Percentiles rank a stretch among this genome's conserved stretches.
Evolutionary conservation across 495 filamentous ascomycete genomes (phyloP).

Genomic region (Penicillium maclennaniae): DNA sequence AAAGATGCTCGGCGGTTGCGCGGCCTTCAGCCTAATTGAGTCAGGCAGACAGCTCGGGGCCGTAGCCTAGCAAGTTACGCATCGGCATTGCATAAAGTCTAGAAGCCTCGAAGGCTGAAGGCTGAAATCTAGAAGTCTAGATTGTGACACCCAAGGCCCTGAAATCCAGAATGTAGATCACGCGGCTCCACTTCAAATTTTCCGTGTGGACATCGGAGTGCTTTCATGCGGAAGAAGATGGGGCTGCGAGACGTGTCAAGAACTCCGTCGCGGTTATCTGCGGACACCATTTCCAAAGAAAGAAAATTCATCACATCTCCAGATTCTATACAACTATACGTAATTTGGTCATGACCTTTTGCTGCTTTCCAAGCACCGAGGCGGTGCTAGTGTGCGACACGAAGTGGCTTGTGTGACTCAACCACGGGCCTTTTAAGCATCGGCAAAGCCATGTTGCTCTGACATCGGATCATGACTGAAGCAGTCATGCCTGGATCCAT

Average conservation of each 20-base stretch:
- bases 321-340: neutral
- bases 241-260: neutral
- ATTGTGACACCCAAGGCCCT: neutral
- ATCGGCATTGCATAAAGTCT: neutral
- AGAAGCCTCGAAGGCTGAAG: neutral
- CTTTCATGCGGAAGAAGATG: neutral
- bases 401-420: neutral
- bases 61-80: neutral
- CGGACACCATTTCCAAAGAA: neutral
- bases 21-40: neutral
- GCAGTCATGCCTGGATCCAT: neutral
- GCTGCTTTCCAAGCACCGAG: neutral
- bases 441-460: neutral
- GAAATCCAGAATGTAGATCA: neutral
- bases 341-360: neutral
- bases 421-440: neutral
- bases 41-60: neutral
- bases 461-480: neutral
- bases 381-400: neutral
- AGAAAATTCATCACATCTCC: no score
- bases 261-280: conserved; percentile 1
- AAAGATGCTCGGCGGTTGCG: neutral
- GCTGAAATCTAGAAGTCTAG: neutral
- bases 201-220: neutral
- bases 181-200: neutral